Percentiles rank a stretch among this genome's conserved stretches.
Evolutionary conservation across 192 early-diverging fungal genomes (phyloP).

Genomic region (Umbelopsis sp.): DNA sequence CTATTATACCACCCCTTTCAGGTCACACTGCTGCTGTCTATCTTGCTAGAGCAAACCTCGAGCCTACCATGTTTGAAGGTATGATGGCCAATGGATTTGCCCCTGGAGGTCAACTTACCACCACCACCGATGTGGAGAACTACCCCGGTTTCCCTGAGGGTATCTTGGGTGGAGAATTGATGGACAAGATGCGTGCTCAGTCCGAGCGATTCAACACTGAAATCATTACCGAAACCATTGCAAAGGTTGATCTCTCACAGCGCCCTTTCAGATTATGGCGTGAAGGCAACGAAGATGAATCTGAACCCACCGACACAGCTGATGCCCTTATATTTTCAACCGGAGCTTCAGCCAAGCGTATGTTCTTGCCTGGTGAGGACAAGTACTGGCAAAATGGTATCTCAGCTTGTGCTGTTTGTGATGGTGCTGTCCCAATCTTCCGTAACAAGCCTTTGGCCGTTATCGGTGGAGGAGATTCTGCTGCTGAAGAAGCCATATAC

Average conservation of each 20-base stretch:
- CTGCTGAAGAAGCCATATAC: constrained; percentile 95
- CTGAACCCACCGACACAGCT: constrained; percentile 74
- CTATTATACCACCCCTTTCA: background rate
- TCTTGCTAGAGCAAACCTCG: constrained; percentile 89
- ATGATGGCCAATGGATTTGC: constrained; percentile 89
- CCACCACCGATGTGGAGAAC: constrained; percentile 96
- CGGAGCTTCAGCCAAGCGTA: constrained; percentile 96
- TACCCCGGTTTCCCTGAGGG: constrained; percentile 94
- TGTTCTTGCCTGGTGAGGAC: constrained; percentile 89
- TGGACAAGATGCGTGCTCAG: constrained; percentile 85
- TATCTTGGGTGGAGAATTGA: constrained; percentile 85
- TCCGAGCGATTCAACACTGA: constrained; percentile 85
- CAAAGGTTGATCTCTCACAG: constrained; percentile 75
- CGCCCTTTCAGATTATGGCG: constrained; percentile 88
- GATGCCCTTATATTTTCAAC: constrained; percentile 92
- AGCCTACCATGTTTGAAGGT: constrained; percentile 95
- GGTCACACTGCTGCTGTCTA: constrained; percentile 97
- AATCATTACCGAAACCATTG: constrained; percentile 90
- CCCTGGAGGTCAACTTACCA: constrained; percentile 77
- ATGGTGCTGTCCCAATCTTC: constrained; percentile 98
- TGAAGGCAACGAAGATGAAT: constrained; percentile 78
- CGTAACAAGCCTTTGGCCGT: constrained; percentile 94
- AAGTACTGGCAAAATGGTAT: constrained; percentile 97
- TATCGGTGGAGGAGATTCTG: constrained; percentile 96
- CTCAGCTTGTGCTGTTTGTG: constrained; percentile 98